A percentile compares a stretch with the other conserved stretches of the same genome.
Evolutionary conservation across 1,139 yeast genomes (phyloP).

Genomic region (Pichia sp.): DNA sequence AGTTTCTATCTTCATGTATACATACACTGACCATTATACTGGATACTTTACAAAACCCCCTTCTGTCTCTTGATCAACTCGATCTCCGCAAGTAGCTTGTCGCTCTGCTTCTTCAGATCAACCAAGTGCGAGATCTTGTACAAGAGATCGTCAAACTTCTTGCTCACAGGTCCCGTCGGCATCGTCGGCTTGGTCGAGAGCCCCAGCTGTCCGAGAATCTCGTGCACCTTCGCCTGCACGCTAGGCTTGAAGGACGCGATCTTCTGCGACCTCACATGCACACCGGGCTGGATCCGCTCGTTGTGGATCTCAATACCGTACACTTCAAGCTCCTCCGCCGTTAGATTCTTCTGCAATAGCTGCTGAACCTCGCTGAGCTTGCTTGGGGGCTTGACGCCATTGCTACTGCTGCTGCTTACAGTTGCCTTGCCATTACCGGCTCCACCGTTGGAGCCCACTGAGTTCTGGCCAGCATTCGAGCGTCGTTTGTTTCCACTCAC

Average conservation of each 20-base stretch:
- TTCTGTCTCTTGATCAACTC: constrained; percentile 47
- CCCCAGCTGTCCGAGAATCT: constrained; percentile 74
- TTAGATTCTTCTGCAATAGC: constrained; percentile 48
- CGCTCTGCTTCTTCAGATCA: constrained; percentile 83
- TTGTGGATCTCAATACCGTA: constrained; percentile 81
- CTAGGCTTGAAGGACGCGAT: constrained; percentile 61
- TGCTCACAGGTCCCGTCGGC: constrained; percentile 80
- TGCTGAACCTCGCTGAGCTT: constrained; percentile 34
- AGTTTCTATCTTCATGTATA: neutral
- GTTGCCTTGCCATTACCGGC: neutral
- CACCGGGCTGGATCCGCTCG: constrained; percentile 77
- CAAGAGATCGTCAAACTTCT: constrained; percentile 72
- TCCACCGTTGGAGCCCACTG: constrained; percentile 15
- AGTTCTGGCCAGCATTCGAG: neutral
- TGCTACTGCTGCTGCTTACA: too few species aligned
- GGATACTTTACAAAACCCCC: constrained; percentile 20
- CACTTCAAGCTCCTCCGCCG: constrained; percentile 77
- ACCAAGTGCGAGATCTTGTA: constrained; percentile 68
- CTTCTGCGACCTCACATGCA: constrained; percentile 69
- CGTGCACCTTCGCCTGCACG: constrained; percentile 69
- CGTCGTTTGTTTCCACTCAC: constrained; percentile 5
- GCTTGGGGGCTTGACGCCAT: constrained; percentile 20
- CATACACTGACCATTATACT: neutral
- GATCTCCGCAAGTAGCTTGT: constrained; percentile 79
- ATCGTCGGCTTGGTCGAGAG: constrained; percentile 79